Percentiles rank a stretch among this genome's conserved stretches.
These are phyloP conservation scores for Trebouxiophyceae sp. DNA, from an alignment of 163 green algal species.

Conservation along the genomic window DNA sequence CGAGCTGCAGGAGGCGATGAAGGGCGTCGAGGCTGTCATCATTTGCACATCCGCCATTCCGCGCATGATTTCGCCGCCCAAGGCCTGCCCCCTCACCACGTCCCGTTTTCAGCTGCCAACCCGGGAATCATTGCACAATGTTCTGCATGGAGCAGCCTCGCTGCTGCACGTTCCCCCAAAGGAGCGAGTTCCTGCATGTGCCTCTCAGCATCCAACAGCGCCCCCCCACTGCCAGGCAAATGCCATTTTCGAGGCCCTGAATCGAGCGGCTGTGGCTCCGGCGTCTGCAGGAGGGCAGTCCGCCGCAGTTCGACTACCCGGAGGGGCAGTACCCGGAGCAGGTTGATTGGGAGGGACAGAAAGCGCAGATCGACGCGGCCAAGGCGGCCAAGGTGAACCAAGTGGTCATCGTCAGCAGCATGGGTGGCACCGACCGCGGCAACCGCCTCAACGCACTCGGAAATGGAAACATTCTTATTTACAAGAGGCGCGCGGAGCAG, in stretches of 20 bases:
- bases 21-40: conserved; percentile 46
- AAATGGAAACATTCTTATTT: conserved; percentile 79
- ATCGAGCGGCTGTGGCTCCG: background rate
- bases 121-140: too few relatives aligned
- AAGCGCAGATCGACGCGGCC: conserved; percentile 82
- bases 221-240: too few relatives aligned
- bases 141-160: too few relatives aligned
- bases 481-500: conserved; percentile 84
- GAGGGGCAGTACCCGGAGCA: conserved; percentile 51
- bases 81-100: background rate
- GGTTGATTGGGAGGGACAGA: conserved; percentile 88
- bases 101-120: background rate
- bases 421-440: conserved; percentile 64
- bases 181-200: too few relatives aligned
- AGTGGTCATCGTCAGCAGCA: conserved; percentile 71
- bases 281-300: conserved; percentile 28
- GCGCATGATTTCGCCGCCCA: background rate
- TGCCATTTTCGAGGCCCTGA: too few relatives aligned
- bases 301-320: conserved; percentile 24
- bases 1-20: conserved; percentile 32
- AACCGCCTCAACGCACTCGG: conserved; percentile 75
- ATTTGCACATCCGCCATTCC: conserved; percentile 13
- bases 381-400: conserved; percentile 64
- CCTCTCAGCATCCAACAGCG: too few relatives aligned
- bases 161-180: too few relatives aligned